A percentile compares a stretch with the other conserved stretches of the same genome.
These are phyloP conservation scores for Cystobasidium pallidum DNA, from an alignment of 1,284 basidiomycete genomes.

Conservation along the genomic window DNA sequence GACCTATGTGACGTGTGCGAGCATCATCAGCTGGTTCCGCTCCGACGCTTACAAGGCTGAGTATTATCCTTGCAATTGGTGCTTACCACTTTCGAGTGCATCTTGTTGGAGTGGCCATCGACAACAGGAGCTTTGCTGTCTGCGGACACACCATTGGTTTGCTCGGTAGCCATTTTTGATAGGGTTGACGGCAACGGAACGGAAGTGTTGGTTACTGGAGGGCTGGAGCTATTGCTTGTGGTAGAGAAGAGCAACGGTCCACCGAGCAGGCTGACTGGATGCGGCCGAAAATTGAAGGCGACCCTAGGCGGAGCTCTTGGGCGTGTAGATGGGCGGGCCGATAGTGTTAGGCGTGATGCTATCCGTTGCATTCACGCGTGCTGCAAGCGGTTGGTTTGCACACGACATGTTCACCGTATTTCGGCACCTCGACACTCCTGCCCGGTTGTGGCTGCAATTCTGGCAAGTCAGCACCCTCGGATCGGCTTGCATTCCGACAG, in stretches of 20 bases:
- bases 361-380: constrained; percentile 11
- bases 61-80: neutral
- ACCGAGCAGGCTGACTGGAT: constrained; percentile 23
- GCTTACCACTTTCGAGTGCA: constrained; percentile 69
- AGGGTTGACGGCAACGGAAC: neutral
- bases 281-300: constrained; percentile 9
- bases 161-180: neutral
- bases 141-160: neutral
- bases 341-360: neutral
- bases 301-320: neutral
- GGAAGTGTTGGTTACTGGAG: constrained; percentile 1
- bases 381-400: neutral
- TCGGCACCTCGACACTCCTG: neutral
- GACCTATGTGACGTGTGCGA: constrained; percentile 62
- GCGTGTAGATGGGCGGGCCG: neutral
- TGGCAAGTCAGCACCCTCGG: neutral
- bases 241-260: constrained; percentile 18
- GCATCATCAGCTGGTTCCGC: neutral
- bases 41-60: neutral
- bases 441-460: neutral
- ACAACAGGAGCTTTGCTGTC: constrained; percentile 25
- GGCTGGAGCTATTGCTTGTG: neutral
- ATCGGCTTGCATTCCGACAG: constrained; percentile 1
- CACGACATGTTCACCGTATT: neutral
- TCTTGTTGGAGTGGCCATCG: constrained; percentile 59